A percentile compares a stretch with the other conserved stretches of the same genome.
Evolutionary conservation across 495 filamentous ascomycete species (phyloP).

Genomic region (Penicillium crystallinum): DNA sequence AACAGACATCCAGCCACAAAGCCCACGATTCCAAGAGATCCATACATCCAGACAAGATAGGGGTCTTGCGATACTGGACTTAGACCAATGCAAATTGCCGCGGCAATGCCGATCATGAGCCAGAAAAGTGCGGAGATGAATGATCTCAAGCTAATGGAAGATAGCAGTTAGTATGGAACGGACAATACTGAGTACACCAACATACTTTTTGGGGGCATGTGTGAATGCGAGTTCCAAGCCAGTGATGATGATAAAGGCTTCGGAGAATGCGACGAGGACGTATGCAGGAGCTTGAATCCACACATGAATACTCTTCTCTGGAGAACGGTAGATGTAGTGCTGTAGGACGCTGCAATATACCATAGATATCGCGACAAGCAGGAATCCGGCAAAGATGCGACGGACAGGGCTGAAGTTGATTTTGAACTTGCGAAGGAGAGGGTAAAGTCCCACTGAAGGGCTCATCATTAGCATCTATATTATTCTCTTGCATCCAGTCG

Average conservation of each 20-base stretch:
- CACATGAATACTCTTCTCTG: constrained; percentile 36
- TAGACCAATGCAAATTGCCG: constrained; percentile 25
- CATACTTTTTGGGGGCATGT: constrained; percentile 23
- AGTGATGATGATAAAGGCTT: constrained; percentile 54
- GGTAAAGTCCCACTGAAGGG: constrained; percentile 23
- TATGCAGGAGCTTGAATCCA: constrained; percentile 54
- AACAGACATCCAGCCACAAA: constrained; percentile 12
- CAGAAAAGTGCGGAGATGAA: constrained; percentile 26
- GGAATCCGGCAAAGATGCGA: constrained; percentile 59
- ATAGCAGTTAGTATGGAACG: background rate
- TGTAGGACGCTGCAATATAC: constrained; percentile 54
- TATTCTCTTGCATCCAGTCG: too few species aligned
- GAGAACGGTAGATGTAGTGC: constrained; percentile 49
- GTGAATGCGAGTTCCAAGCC: constrained; percentile 42
- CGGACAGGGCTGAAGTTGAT: constrained; percentile 59
- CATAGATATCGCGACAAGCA: constrained; percentile 52
- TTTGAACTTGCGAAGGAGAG: constrained; percentile 30
- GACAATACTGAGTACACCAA: background rate
- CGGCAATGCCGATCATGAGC: constrained; percentile 21
- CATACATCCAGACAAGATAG: constrained; percentile 50
- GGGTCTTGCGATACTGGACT: constrained; percentile 28
- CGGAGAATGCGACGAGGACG: constrained; percentile 51
- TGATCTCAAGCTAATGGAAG: constrained; percentile 17
- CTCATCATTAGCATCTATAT: background rate
- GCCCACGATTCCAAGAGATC: constrained; percentile 25